These are phyloP conservation scores for Aspergillus carbonarius DNA, from an alignment of 2,329 filamentous ascomycete genomes.

Conservation along the genomic window DNA sequence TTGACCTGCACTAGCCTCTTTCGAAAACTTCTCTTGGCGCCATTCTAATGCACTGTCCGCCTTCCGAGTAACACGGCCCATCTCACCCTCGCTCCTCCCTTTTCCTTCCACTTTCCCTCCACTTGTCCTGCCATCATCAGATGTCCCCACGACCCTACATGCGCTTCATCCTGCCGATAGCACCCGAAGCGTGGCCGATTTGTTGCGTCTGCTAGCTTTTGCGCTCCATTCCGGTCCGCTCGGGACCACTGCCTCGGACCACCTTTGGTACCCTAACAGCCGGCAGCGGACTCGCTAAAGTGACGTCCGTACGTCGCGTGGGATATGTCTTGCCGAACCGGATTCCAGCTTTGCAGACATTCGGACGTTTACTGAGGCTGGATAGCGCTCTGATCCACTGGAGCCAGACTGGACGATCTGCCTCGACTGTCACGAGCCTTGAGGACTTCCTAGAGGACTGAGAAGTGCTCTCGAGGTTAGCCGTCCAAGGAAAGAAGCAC, in stretches of 20 bases:
- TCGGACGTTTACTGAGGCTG: constrained; percentile 21
- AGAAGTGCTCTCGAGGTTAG: constrained; percentile 90
- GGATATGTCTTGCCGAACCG: constrained; percentile 22
- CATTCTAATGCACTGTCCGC: constrained; percentile 5
- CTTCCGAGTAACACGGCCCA: background rate
- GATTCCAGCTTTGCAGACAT: constrained; percentile 21
- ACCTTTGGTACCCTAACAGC: constrained; percentile 5
- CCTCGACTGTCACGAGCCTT: constrained; percentile 70
- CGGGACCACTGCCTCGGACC: constrained; percentile 9
- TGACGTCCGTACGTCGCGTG: background rate
- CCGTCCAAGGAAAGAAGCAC: constrained; percentile 81
- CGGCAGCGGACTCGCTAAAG: constrained; percentile 3
- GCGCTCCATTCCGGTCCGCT: constrained; percentile 11
- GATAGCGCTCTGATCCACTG: constrained; percentile 17
- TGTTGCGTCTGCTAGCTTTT: background rate
- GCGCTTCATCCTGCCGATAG: background rate
- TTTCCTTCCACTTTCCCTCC: background rate
- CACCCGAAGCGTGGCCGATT: background rate
- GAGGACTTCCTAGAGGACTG: constrained; percentile 74
- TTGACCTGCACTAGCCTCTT: constrained; percentile 25
- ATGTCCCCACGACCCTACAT: background rate
- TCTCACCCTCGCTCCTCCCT: background rate
- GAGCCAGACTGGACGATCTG: constrained; percentile 22
- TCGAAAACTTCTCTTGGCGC: constrained; percentile 28
- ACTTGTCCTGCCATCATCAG: background rate